Evolutionary conservation across 2,329 filamentous ascomycete genomes (phyloP), one percentile per base, ranked within the genome.

Genomic region (Clathrospora elynae): DNA sequence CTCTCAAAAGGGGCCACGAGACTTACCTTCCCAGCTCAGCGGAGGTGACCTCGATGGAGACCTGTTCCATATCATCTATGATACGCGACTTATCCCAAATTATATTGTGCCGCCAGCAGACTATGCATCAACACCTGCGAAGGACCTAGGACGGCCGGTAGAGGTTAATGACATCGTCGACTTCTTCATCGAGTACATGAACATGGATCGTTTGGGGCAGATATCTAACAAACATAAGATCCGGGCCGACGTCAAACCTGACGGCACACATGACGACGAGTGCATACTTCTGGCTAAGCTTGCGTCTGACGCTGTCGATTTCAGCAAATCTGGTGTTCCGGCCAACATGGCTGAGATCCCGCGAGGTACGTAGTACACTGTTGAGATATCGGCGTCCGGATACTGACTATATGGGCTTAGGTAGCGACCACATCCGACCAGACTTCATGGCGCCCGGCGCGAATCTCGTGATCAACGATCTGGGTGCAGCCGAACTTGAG

Each of bases 21-120:
- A 95, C 59, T 72, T 95, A 0, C 88, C 89, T 0, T 92, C 87
- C 48, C 80, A 86, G 66, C 75, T 95, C 0, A 86, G 86, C 38
- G 90, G 90, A 1, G 90, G 90, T 0, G 90, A 95, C 64, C 77
- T 95, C 0, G 89, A 93, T 52, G 90, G 90, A 0, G 90, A 96
- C 63, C 71, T 88, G 0, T 95, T 87, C 67, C 86, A 90, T 51
- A 71, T 95, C 35, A 87, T 95, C 33, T 93, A 81, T 77, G 88
- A 95, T 53, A 55, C 68, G 0, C 61, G 66, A 0, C 74, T 83
- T 0, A 65, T 78, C 1, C 75, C 79, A 0, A 63, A 60, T 4
- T 57, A 44, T 0, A 73, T 70, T 0, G 81, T 75, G n/a, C 0
- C 3, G 1, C 81, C 90, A 0, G 88, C 89, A 0, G 82, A 90